Evolutionary conservation across 176 grass and related monocot species (phyloP).

Genomic region (Carex myosuroides): DNA sequence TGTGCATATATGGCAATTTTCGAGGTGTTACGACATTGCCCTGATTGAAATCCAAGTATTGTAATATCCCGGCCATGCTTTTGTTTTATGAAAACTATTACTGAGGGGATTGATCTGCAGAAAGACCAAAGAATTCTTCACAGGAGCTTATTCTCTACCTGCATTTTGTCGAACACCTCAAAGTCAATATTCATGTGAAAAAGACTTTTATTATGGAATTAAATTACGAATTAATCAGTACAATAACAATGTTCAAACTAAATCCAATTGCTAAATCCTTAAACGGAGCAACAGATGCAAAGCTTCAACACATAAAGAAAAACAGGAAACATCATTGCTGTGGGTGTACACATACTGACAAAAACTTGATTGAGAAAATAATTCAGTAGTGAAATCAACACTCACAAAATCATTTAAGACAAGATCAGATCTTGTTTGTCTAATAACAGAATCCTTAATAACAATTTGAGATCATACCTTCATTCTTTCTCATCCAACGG

Average conservation of each 20-base stretch:
- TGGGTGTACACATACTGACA: neutral
- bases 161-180: constrained; percentile 15
- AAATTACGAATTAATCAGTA: neutral
- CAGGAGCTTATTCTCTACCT: constrained; percentile 1
- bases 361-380: neutral
- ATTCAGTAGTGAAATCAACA: neutral
- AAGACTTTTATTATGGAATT: neutral
- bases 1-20: constrained; percentile 42
- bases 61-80: constrained; percentile 41
- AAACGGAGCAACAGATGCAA: neutral
- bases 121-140: constrained; percentile 12
- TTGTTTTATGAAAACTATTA: neutral
- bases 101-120: constrained; percentile 2
- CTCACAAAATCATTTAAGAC: neutral
- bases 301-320: neutral
- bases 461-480: constrained; percentile 1
- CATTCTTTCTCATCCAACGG: neutral
- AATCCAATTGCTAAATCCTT: neutral
- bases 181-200: neutral
- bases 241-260: neutral
- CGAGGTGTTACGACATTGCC: constrained; percentile 44
- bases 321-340: neutral
- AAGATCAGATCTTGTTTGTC: constrained; percentile 1
- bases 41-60: constrained; percentile 81
- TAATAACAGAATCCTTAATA: neutral